Percentiles rank a stretch among this genome's conserved stretches.
Evolutionary conservation across 768 basidiomycete species (phyloP).

Genomic region (Agrocybe chaxingu): DNA sequence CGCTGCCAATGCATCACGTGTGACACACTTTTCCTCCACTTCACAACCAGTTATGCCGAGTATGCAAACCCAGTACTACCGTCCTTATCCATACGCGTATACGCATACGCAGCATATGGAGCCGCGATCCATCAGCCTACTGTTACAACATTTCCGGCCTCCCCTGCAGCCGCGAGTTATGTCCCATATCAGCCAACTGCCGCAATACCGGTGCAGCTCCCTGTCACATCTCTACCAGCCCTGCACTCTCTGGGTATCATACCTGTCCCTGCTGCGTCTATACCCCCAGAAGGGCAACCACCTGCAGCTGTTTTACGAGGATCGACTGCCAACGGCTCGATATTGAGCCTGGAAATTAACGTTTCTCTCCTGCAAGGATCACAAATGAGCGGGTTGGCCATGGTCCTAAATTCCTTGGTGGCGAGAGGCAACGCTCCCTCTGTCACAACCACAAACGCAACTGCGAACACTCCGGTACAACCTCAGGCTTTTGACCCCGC

Average conservation of each 20-base stretch:
- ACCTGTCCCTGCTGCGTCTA: conserved; percentile 57
- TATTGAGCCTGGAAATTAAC: conserved; percentile 77
- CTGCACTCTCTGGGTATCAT: conserved; percentile 71
- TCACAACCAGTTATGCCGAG: conserved; percentile 26
- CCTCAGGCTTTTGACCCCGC: conserved; percentile 1
- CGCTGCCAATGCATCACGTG: conserved; percentile 38
- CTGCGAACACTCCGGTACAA: conserved; percentile 4
- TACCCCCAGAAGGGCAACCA: conserved; percentile 51
- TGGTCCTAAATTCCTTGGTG: conserved; percentile 70
- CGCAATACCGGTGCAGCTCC: conserved; percentile 67
- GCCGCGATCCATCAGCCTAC: conserved; percentile 28
- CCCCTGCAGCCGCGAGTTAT: conserved; percentile 24
- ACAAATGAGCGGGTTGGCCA: conserved; percentile 76
- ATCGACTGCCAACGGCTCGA: conserved; percentile 66
- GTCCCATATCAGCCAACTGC: conserved; percentile 35
- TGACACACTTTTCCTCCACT: conserved; percentile 33
- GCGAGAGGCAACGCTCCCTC: conserved; percentile 33
- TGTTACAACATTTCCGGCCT: conserved; percentile 30
- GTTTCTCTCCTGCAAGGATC: conserved; percentile 66
- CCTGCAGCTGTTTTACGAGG: conserved; percentile 77
- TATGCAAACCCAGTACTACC: conserved; percentile 56
- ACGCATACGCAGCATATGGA: conserved; percentile 60
- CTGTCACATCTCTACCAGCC: conserved; percentile 60
- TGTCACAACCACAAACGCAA: conserved; percentile 7
- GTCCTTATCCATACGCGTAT: conserved; percentile 63